A percentile compares a stretch with the other conserved stretches of the same genome.
phyloP scores from a whole-genome alignment of 2,329 filamentous ascomycete species.

The Ramularia endophylla region DNA sequence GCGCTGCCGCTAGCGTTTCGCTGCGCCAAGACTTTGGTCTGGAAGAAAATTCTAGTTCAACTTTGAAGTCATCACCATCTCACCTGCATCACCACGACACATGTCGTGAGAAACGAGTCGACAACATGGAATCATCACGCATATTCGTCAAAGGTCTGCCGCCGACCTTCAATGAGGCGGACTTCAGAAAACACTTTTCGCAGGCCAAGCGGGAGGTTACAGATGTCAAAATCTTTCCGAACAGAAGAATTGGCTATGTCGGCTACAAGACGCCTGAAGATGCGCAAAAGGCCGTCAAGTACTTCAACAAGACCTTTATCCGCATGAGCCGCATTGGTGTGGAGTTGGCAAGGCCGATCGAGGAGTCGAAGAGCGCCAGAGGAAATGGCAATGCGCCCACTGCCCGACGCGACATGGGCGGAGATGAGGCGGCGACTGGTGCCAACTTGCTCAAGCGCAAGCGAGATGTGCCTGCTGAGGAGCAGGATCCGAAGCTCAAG shows the following conservation, averaged over 20 bases:
- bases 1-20: no score
- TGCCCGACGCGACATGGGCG: constrained; percentile 17
- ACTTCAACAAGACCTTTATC: constrained; percentile 93
- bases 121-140: constrained; percentile 66
- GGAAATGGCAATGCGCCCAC: constrained; percentile 8
- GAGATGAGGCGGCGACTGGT: constrained; percentile 1
- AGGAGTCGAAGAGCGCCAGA: constrained; percentile 29
- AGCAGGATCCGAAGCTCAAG: constrained; percentile 69
- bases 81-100: background rate
- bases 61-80: background rate
- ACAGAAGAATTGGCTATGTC: constrained; percentile 89
- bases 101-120: background rate
- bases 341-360: constrained; percentile 75
- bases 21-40: no score
- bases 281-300: constrained; percentile 77
- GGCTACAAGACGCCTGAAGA: constrained; percentile 81
- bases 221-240: constrained; percentile 84
- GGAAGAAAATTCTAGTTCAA: no score
- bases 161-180: constrained; percentile 74
- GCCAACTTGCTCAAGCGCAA: constrained; percentile 55
- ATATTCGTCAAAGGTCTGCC: constrained; percentile 69
- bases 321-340: constrained; percentile 92
- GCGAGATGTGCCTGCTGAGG: constrained; percentile 43
- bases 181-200: constrained; percentile 85
- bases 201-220: constrained; percentile 66